Evolutionary conservation across 1,284 basidiomycete genomes (phyloP).

Genomic region (Lentinula novae-zelandiae): DNA sequence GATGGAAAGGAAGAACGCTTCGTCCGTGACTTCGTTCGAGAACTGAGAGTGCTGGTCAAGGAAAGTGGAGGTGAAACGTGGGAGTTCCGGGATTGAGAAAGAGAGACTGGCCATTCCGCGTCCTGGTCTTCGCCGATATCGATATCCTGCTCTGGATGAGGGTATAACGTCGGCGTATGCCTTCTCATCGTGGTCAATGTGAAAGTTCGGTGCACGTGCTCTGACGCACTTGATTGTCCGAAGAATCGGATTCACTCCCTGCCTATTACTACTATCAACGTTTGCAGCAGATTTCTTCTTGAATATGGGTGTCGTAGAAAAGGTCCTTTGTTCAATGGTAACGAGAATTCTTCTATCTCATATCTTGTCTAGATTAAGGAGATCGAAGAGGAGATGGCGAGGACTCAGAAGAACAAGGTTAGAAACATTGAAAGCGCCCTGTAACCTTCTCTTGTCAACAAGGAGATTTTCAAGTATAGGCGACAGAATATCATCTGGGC

Average conservation of each 20-base stretch:
- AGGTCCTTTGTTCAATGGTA: slow-evolving; percentile 41
- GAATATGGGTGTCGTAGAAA: slow-evolving; percentile 85
- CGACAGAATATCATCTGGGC: slow-evolving; percentile 89
- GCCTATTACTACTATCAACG: neutral
- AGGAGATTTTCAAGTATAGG: slow-evolving; percentile 43
- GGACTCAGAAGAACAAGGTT: slow-evolving; percentile 92
- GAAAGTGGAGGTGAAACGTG: slow-evolving; percentile 22
- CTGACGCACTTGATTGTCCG: neutral
- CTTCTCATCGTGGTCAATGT: slow-evolving; percentile 27
- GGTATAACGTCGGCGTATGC: slow-evolving; percentile 64
- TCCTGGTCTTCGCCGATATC: slow-evolving; percentile 40
- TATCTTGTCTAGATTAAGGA: slow-evolving; percentile 75
- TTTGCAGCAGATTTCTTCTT: neutral
- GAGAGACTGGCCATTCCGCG: slow-evolving; percentile 32
- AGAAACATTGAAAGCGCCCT: neutral
- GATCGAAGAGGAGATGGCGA: slow-evolving; percentile 96
- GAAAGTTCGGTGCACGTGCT: neutral
- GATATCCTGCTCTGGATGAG: slow-evolving; percentile 56
- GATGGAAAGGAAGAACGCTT: slow-evolving; percentile 17
- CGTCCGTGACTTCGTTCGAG: slow-evolving; percentile 25
- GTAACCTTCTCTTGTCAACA: neutral
- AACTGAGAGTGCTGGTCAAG: slow-evolving; percentile 18
- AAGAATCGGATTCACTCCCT: no score
- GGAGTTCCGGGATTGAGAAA: slow-evolving; percentile 19
- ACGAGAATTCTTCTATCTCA: slow-evolving; percentile 3